phyloP scores from a whole-genome alignment of 768 basidiomycete genomes.

The Amanita rimosa region DNA sequence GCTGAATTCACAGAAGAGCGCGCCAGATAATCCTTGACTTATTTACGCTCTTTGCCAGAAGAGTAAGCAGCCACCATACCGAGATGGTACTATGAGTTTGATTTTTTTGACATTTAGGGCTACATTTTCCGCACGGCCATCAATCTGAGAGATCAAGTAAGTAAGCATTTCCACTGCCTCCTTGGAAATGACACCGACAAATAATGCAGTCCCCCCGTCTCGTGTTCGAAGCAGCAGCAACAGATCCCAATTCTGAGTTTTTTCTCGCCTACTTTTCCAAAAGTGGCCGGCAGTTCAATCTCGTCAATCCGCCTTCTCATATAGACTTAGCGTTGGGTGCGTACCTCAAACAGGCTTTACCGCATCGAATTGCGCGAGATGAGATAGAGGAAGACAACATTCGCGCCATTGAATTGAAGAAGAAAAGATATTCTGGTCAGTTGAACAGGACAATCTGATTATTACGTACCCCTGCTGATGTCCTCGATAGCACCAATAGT shows the following conservation, averaged over 20 bases:
- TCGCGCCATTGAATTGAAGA: slow-evolving; percentile 45
- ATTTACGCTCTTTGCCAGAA: slow-evolving; percentile 46
- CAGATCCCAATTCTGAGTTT: slow-evolving; percentile 41
- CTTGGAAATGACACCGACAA: slow-evolving; percentile 1
- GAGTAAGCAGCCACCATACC: slow-evolving; percentile 27
- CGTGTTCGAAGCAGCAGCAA: slow-evolving; percentile 46
- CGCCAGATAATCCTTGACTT: slow-evolving; percentile 49
- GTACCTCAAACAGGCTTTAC: slow-evolving; percentile 25
- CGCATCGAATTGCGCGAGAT: slow-evolving; percentile 22
- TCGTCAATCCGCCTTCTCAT: slow-evolving; percentile 32
- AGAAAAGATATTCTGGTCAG: slow-evolving; percentile 20
- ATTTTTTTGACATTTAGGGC: slow-evolving; percentile 32
- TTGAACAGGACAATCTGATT: slow-evolving; percentile 12
- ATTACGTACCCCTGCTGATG: neutral
- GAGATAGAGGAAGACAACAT: slow-evolving; percentile 37
- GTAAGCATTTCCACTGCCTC: slow-evolving; percentile 23
- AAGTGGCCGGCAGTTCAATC: slow-evolving; percentile 42
- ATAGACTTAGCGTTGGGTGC: slow-evolving; percentile 29
- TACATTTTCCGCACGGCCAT: slow-evolving; percentile 59
- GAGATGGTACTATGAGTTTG: slow-evolving; percentile 4
- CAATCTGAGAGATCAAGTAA: slow-evolving; percentile 45
- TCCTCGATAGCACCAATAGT: slow-evolving; percentile 17
- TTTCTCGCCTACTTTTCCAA: slow-evolving; percentile 58
- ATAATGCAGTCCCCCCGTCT: slow-evolving; percentile 39
- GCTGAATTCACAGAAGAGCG: slow-evolving; percentile 25